Evolutionary conservation across 2,329 filamentous ascomycete species (phyloP).

Genomic region (Fusarium sp.): DNA sequence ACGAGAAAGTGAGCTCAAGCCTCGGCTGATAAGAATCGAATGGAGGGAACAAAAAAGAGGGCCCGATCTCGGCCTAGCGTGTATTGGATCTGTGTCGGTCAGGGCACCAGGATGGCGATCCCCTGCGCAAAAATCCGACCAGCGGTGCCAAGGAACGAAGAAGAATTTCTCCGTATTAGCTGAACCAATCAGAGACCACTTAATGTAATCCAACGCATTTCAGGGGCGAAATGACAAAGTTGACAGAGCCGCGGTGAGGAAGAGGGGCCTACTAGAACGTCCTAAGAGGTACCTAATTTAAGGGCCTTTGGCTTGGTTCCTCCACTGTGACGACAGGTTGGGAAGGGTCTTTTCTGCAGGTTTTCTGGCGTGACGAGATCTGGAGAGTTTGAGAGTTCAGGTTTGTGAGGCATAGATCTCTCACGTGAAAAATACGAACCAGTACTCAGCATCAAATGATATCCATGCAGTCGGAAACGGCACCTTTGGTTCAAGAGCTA

Average conservation of each 20-base stretch:
- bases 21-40: conserved; percentile 14
- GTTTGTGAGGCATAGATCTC: neutral
- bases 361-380: neutral
- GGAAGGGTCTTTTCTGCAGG: conserved; percentile 18
- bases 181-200: conserved; percentile 33
- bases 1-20: neutral
- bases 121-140: conserved; percentile 35
- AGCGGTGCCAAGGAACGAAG: conserved; percentile 29
- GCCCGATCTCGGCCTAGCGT: conserved; percentile 41
- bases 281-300: conserved; percentile 10
- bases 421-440: conserved; percentile 7
- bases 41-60: conserved; percentile 36
- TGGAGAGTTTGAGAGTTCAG: neutral
- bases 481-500: conserved; percentile 23
- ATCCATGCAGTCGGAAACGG: conserved; percentile 33
- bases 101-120: conserved; percentile 26
- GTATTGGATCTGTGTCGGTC: conserved; percentile 39
- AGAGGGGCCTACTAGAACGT: conserved; percentile 32
- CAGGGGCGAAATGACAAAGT: conserved; percentile 37
- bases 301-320: conserved; percentile 16
- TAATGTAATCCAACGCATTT: conserved; percentile 44
- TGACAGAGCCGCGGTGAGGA: conserved; percentile 41
- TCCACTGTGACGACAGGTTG: conserved; percentile 32
- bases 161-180: conserved; percentile 35
- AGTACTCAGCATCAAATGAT: conserved; percentile 3